Evolutionary conservation across 257 asterid species (phyloP).

Genomic region (Hygrophila difformis): DNA sequence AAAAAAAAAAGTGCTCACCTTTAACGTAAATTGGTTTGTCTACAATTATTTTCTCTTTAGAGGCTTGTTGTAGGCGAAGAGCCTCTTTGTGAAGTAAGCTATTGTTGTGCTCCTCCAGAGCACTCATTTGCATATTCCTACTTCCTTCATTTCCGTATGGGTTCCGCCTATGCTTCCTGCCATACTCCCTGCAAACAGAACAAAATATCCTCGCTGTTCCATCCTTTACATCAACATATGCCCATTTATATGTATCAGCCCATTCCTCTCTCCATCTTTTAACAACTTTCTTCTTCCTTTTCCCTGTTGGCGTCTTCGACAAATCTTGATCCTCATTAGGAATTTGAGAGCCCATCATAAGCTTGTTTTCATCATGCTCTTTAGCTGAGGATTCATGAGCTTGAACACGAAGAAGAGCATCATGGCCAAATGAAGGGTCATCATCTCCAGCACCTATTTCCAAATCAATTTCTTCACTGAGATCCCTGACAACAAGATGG

Average conservation of each 20-base stretch:
- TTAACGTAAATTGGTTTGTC: slow-evolving; percentile 90
- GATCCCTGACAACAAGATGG: slow-evolving; percentile 78
- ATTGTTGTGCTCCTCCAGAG: slow-evolving; percentile 95
- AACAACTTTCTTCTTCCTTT: slow-evolving; percentile 93
- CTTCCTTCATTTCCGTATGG: slow-evolving; percentile 99
- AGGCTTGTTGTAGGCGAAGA: slow-evolving; percentile 90
- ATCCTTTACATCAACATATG: slow-evolving; percentile 87
- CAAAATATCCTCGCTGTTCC: slow-evolving; percentile 96
- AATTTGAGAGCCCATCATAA: slow-evolving; percentile 56
- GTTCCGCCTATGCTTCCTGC: slow-evolving; percentile 95
- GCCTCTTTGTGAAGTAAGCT: slow-evolving; percentile 99
- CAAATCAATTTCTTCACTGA: slow-evolving; percentile 92
- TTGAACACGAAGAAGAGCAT: slow-evolving; percentile 59
- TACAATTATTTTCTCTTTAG: slow-evolving; percentile 76
- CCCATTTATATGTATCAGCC: slow-evolving; percentile 99
- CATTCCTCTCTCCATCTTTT: slow-evolving; percentile 99
- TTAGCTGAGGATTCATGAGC: slow-evolving; percentile 72
- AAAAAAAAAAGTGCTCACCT: slow-evolving; percentile 41
- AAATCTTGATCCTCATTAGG: slow-evolving; percentile 60
- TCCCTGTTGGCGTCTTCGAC: slow-evolving; percentile 60
- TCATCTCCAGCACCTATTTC: slow-evolving; percentile 93
- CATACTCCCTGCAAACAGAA: slow-evolving; percentile 94
- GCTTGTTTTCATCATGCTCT: slow-evolving; percentile 68
- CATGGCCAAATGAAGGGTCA: slow-evolving; percentile 63
- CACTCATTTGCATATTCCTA: slow-evolving; percentile 99